Evolutionary conservation across 208 protist species (phyloP), one percentile per base, ranked within the genome.

Genomic region (Wallacemonas collosoma): DNA sequence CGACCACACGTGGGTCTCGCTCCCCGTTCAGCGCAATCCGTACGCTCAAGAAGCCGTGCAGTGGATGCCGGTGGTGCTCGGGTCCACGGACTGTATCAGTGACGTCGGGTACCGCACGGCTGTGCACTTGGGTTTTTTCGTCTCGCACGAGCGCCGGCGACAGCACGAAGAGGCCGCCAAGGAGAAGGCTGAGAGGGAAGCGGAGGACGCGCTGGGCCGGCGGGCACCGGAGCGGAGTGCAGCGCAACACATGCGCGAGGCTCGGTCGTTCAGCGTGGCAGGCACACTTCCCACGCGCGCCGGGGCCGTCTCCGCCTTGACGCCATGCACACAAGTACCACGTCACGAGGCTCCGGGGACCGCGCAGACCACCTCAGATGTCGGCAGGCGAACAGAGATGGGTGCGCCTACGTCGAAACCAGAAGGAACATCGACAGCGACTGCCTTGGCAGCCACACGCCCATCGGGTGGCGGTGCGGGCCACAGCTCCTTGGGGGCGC

Each of bases 41-140:
- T 65, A 71, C 36, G 47, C 76, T 66, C 82, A 90, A 66, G 86
- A 93, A 43, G 83, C 83, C 0, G 75, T 93, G 17, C 79, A 89
- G 70, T 91, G 88, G 88, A 87, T 88, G 72, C 88, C 85, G 4
- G 71, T 91, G 44, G 53, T 93, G 61, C 80, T 93, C 44, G 88
- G 85, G 2, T 82, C 79, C 56, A 87, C 85, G 54, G 86, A 91
- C 48, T 91, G 79, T 65, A 76, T 89, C 43, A 90, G 81, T 47
- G 83, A 90, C 56, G 85, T 88, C 2, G 83, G 85, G 36, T 79
- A 84, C 72, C 82, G 88, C 43, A 91, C 80, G 1, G 86, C 88
- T 35, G 80, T 93, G 67, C 85, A 93, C 45, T 75, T 93, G 4
- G 88, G 85, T 36, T 77, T 90, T 47, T 93, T 93, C 51, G 74